Base-by-base conservation (phyloP, 1,284 basidiomycete genomes). In the Coriolopsis trogii region DNA sequence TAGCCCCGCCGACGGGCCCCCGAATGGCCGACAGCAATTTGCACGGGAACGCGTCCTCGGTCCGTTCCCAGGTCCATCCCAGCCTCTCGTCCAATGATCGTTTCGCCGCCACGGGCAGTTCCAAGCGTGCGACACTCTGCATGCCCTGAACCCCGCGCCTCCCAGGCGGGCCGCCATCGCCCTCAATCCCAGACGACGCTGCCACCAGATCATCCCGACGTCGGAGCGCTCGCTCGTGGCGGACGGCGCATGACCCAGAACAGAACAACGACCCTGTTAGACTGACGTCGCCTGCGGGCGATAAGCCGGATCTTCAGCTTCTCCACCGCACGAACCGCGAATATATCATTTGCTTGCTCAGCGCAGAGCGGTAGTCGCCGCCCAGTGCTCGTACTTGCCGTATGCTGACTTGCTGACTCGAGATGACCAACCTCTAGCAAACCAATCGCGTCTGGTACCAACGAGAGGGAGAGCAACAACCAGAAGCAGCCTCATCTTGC, bases 161-260 rank as follows among this genome's bases (percentile, higher is more conserved):
- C 37, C 43, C 36, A n/a, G 30, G 38, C 53, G 43, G 47, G 28
- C 43, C 43, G 50, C 26, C 45, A 31, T 36, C 26, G 45, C 41
- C 12, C 18, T 40, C 46, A 28, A 48, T 53, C 52, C 49, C 52
- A 42, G 43, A 21, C 33, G 18, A 41, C 6, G 38, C 24, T 15
- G 20, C 30, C 21, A 38, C 37, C 26, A 34, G 25, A 20, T 54
- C 49, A 47, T 45, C 49, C 56, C 53, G 53, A 38, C 45, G 39
- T 55, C 57, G 57, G 57, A 59, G 51, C 57, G 57, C 57, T 30
- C 46, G 29, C 26, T 10, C 21, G 26, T 41, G 31, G 34, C 41
- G 29, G 43, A 38, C 29, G 41, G 40, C 56, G 49, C 56, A 58
- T 58, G 53, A 58, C 56, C 41, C n/a, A 30, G 33, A 49, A 31